Conservation (phyloP, 2,329 filamentous ascomycete genomes). For the Diaporthe sp. region DNA sequence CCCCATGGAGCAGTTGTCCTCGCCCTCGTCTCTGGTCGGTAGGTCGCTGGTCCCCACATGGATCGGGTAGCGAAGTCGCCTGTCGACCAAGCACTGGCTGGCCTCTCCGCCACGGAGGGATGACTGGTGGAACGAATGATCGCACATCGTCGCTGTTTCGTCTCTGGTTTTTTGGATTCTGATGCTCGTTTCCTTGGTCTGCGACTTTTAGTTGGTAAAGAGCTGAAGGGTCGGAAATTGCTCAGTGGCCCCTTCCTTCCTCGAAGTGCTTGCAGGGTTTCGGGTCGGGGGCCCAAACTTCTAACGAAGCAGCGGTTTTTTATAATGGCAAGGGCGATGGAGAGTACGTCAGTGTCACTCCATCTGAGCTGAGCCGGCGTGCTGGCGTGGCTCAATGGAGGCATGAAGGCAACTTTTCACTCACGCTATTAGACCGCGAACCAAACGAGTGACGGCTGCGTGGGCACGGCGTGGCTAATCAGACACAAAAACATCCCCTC, state of each 20-base stretch:
- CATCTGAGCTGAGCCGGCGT: conserved; percentile 26
- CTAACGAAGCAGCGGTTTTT: not conserved
- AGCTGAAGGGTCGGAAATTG: not conserved
- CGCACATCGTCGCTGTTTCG: not conserved
- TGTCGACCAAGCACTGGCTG: not conserved
- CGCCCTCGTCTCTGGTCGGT: not conserved
- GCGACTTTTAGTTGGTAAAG: not conserved
- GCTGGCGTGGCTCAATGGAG: conserved; percentile 23
- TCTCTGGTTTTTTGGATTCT: too few species aligned
- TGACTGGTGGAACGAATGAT: not conserved
- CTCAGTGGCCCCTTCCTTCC: not conserved
- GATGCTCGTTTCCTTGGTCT: not conserved
- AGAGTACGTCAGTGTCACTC: not conserved
- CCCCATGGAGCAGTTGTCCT: not conserved
- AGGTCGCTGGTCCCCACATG: not conserved
- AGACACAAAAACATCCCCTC: conserved; percentile 21
- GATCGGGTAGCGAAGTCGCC: not conserved
- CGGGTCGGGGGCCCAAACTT: not conserved
- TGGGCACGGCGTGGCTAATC: conserved; percentile 22
- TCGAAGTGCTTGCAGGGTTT: not conserved
- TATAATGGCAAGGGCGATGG: not conserved
- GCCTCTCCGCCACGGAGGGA: not conserved
- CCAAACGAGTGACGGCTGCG: conserved; percentile 17
- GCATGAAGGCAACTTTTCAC: conserved; percentile 20
- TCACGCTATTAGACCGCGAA: conserved; percentile 28